A percentile compares a stretch with the other conserved stretches of the same genome.
Evolutionary conservation across 139 green algal species (phyloP).

Genomic region (Chlamydomonas sphaeroides): DNA sequence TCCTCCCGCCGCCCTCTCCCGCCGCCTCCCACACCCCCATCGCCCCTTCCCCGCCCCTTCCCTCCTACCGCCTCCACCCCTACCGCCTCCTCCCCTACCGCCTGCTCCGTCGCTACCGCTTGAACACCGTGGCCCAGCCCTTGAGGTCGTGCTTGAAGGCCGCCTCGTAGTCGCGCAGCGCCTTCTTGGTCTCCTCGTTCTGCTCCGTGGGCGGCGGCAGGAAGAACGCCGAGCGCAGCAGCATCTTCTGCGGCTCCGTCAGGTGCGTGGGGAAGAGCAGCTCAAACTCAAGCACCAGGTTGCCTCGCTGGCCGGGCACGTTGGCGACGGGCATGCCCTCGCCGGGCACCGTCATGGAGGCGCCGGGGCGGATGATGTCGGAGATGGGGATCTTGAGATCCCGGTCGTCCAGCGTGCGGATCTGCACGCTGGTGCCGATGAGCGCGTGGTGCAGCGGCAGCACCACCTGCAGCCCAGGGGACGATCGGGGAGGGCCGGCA

Average conservation of each 20-base stretch:
- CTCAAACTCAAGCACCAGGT: constrained; percentile 74
- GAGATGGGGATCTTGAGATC: constrained; percentile 64
- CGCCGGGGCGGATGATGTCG: constrained; percentile 71
- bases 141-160: constrained; percentile 67
- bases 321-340: constrained; percentile 58
- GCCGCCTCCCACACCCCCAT: too few relatives aligned
- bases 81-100: too few relatives aligned
- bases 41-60: too few relatives aligned
- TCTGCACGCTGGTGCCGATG: constrained; percentile 57
- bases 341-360: constrained; percentile 58
- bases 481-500: too few relatives aligned
- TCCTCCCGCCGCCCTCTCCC: too few relatives aligned
- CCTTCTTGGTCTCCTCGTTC: constrained; percentile 61
- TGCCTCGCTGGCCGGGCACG: constrained; percentile 44
- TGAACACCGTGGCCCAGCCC: constrained; percentile 62
- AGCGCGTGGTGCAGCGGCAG: constrained; percentile 80
- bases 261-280: constrained; percentile 75
- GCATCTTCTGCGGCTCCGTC: constrained; percentile 76
- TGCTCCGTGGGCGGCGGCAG: constrained; percentile 55
- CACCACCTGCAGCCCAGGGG: constrained; percentile 38
- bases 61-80: too few relatives aligned
- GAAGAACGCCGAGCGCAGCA: constrained; percentile 75
- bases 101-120: not conserved
- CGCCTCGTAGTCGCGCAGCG: constrained; percentile 65
- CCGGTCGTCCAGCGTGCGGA: constrained; percentile 74